Conservation (phyloP, 2,329 filamentous ascomycete genomes). For the Colletotrichum tamarilloi region DNA sequence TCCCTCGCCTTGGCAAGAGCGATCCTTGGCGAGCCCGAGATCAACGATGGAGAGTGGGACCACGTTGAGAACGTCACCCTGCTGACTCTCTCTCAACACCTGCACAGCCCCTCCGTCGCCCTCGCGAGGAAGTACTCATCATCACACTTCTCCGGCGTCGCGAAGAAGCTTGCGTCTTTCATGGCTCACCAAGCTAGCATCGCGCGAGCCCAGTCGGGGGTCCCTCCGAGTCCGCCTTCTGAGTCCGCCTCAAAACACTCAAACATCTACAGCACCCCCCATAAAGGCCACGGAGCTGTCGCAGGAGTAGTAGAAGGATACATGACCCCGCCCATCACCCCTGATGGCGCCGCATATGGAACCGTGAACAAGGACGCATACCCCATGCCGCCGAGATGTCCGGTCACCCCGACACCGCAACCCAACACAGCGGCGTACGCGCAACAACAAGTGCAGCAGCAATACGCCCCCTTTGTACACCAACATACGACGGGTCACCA, state of each 20-base stretch:
- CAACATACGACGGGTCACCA: constrained; percentile 48
- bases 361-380: constrained; percentile 60
- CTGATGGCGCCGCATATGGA: constrained; percentile 72
- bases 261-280: constrained; percentile 80
- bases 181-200: constrained; percentile 69
- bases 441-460: constrained; percentile 56
- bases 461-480: constrained; percentile 56
- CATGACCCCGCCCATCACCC: constrained; percentile 87
- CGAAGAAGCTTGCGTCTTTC: constrained; percentile 67
- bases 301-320: constrained; percentile 77
- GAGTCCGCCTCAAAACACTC: constrained; percentile 65
- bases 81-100: constrained; percentile 67
- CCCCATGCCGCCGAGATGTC: constrained; percentile 64
- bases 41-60: constrained; percentile 81
- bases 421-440: constrained; percentile 50
- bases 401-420: constrained; percentile 71
- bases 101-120: constrained; percentile 68
- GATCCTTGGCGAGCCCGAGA: constrained; percentile 84
- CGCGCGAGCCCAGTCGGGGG: constrained; percentile 56
- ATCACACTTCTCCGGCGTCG: constrained; percentile 63
- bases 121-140: constrained; percentile 71
- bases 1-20: constrained; percentile 88
- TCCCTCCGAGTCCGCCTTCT: constrained; percentile 70
- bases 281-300: constrained; percentile 76
- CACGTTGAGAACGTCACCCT: constrained; percentile 76